Percentiles rank a stretch among this genome's conserved stretches.
These are phyloP conservation scores for Aspergillus affinis DNA, from an alignment of 495 filamentous ascomycete genomes.

Conservation along the genomic window DNA sequence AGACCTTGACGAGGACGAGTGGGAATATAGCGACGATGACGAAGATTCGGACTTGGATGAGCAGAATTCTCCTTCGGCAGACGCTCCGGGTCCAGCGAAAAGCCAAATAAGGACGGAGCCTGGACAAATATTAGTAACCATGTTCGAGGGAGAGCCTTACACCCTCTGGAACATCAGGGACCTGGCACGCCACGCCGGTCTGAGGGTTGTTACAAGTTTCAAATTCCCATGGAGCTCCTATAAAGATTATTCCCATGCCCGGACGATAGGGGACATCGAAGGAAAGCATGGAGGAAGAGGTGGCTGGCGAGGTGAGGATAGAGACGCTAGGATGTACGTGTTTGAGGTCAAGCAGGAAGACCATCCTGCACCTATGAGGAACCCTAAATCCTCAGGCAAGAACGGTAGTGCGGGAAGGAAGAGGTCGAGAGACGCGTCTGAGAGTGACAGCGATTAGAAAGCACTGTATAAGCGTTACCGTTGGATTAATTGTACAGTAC, in stretches of 20 bases:
- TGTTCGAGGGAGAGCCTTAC: conserved; percentile 93
- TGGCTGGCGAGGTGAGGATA: conserved; percentile 78
- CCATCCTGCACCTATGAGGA: conserved; percentile 2
- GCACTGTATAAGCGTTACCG: neutral
- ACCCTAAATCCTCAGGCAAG: neutral
- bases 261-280: conserved; percentile 80
- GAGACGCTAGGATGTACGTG: conserved; percentile 72
- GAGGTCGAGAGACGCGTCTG: conserved; percentile 44
- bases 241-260: conserved; percentile 81
- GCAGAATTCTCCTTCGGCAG: conserved; percentile 13
- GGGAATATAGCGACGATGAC: conserved; percentile 17
- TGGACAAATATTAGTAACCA: conserved; percentile 76
- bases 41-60: conserved; percentile 14
- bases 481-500: neutral
- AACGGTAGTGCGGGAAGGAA: conserved; percentile 29
- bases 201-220: conserved; percentile 76
- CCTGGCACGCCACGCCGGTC: conserved; percentile 73
- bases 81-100: conserved; percentile 9
- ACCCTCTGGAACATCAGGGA: conserved; percentile 92
- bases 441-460: conserved; percentile 39
- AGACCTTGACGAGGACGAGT: conserved; percentile 26
- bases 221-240: conserved; percentile 72
- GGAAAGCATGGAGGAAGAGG: conserved; percentile 52
- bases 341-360: conserved; percentile 67
- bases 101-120: conserved; percentile 28